Conservation (phyloP, 2,329 filamentous ascomycete genomes). For the Domatiomyces globalis region DNA sequence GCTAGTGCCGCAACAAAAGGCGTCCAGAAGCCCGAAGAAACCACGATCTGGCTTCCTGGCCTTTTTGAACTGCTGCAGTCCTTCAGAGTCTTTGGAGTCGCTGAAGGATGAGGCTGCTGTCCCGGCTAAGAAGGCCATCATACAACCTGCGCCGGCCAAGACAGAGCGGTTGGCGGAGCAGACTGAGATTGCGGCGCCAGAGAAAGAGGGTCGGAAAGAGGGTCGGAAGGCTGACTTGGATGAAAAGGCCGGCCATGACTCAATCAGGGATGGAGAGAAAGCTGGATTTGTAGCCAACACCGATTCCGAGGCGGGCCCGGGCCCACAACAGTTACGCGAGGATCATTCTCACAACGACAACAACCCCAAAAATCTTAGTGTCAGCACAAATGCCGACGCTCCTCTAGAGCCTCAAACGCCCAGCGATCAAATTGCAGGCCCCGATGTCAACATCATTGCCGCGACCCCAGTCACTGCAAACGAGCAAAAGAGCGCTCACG, state of each 20-base stretch:
- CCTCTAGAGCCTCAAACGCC: not conserved
- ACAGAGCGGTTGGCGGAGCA: constrained; percentile 11
- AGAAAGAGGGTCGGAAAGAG: constrained; percentile 10
- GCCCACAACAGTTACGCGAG: not conserved
- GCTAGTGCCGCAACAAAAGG: constrained; percentile 8
- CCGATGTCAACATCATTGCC: constrained; percentile 10
- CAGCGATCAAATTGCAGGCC: constrained; percentile 4
- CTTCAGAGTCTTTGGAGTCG: constrained; percentile 7
- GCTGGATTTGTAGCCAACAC: not conserved
- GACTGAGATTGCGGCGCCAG: constrained; percentile 9
- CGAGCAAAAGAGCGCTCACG: constrained; percentile 3
- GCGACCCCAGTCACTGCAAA: constrained; percentile 9
- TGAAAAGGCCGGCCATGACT: constrained; percentile 3
- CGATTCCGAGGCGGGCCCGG: not conserved
- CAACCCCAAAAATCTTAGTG: not conserved
- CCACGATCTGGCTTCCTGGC: constrained; percentile 13
- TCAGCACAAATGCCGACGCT: not conserved
- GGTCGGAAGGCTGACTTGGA: constrained; percentile 3
- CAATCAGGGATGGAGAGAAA: constrained; percentile 8
- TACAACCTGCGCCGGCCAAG: constrained; percentile 13
- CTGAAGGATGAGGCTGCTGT: constrained; percentile 15
- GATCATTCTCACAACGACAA: not conserved
- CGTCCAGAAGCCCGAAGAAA: constrained; percentile 12
- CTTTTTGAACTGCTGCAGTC: constrained; percentile 18
- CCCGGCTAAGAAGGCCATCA: constrained; percentile 17